Conservation (phyloP, 306 rosid genomes). For the Vigna radiata region DNA sequence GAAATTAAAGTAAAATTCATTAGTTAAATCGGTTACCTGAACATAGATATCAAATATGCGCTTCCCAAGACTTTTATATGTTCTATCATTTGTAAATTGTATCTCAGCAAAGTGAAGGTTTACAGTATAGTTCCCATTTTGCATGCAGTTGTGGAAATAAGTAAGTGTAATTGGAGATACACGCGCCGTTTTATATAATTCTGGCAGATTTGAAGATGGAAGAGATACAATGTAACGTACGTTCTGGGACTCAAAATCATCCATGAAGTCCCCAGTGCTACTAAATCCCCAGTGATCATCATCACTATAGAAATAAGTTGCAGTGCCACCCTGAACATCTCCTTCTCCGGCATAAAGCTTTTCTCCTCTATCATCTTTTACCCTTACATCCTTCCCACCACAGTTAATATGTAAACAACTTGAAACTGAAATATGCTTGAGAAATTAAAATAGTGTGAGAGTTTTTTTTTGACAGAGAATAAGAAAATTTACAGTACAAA, state of each 20-base stretch:
- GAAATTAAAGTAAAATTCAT: slow-evolving; percentile 25
- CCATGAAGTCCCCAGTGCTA: slow-evolving; percentile 29
- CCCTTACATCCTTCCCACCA: slow-evolving; percentile 9
- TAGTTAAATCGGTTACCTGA: slow-evolving; percentile 33
- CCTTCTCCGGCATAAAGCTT: slow-evolving; percentile 1
- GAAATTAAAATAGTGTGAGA: slow-evolving; percentile 25
- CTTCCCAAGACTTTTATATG: slow-evolving; percentile 11
- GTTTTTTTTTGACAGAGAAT: neutral
- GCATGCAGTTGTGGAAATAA: slow-evolving; percentile 19
- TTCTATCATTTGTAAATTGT: slow-evolving; percentile 21
- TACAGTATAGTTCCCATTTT: slow-evolving; percentile 53
- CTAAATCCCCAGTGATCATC: slow-evolving; percentile 23
- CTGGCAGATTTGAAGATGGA: slow-evolving; percentile 23
- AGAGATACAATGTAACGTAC: neutral
- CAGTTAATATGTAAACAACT: slow-evolving; percentile 6
- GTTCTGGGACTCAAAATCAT: slow-evolving; percentile 2
- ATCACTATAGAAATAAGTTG: slow-evolving; percentile 19
- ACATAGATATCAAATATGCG: slow-evolving; percentile 20
- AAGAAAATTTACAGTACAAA: neutral
- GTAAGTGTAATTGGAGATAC: slow-evolving; percentile 18
- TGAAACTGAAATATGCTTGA: slow-evolving; percentile 7
- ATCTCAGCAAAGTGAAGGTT: slow-evolving; percentile 39
- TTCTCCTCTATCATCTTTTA: slow-evolving; percentile 17
- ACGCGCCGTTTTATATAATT: slow-evolving; percentile 13
- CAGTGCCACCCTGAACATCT: slow-evolving; percentile 24